Conservation (phyloP, 805 yeast species). For the Kluyveromyces wickerhamii region DNA sequence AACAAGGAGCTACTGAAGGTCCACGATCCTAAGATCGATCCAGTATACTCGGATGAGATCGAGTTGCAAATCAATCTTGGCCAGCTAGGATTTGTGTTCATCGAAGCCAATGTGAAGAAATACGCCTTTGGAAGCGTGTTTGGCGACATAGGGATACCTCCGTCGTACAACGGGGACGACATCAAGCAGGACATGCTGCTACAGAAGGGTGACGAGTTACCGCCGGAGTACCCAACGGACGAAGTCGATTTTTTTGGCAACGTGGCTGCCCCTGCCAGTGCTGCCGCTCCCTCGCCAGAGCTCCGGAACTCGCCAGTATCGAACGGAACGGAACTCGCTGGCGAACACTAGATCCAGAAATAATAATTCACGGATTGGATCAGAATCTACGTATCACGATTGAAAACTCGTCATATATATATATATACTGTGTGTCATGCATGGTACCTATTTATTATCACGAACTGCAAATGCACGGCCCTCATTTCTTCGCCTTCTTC, state of each 20-base stretch:
- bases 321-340: no score
- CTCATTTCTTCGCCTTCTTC: conserved; percentile 25
- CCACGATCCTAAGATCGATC: conserved; percentile 17
- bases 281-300: no score
- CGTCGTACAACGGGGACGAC: conserved; percentile 36
- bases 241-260: conserved; percentile 52
- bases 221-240: conserved; percentile 60
- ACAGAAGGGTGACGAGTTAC: conserved; percentile 65
- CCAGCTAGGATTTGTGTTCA: conserved; percentile 69
- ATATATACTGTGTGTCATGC: no score
- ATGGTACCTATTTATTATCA: no score
- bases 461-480: conserved; percentile 2
- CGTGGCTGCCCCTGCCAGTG: no score
- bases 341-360: no score
- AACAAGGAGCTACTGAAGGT: conserved; percentile 14
- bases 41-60: conserved; percentile 23
- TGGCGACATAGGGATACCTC: conserved; percentile 40
- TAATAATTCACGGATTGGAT: no score
- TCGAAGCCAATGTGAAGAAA: conserved; percentile 76
- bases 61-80: conserved; percentile 62
- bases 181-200: conserved; percentile 43
- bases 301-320: no score
- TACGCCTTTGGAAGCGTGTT: conserved; percentile 59
- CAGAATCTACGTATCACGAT: no score
- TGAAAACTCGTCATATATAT: no score